Percentiles rank a stretch among this genome's conserved stretches.
Conservation (phyloP, 2,329 filamentous ascomycete species). For the Colletotrichum simmondsii region DNA sequence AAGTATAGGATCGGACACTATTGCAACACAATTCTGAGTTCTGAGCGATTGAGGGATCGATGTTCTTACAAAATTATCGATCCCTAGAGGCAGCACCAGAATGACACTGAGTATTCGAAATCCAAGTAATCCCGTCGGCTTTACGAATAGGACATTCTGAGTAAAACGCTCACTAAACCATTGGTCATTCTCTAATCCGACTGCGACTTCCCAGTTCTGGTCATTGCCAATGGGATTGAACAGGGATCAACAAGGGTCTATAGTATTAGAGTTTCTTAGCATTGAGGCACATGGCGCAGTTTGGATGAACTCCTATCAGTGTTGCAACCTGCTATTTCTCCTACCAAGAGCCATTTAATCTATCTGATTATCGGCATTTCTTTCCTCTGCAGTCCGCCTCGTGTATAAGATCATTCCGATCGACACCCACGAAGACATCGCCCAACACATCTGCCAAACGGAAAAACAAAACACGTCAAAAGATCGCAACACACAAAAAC, state of each 20-base stretch:
- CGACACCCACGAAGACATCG: neutral
- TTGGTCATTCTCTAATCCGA: neutral
- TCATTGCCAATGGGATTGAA: neutral
- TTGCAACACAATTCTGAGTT: neutral
- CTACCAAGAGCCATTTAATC: neutral
- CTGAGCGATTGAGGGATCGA: too few species aligned
- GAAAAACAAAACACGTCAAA: neutral
- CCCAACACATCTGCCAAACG: too few species aligned
- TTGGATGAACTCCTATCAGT: conserved; percentile 18
- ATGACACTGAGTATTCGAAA: too few species aligned
- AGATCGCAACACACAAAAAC: neutral
- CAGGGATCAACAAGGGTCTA: neutral
- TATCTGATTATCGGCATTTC: conserved; percentile 10
- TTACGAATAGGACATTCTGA: neutral
- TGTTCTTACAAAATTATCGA: too few species aligned
- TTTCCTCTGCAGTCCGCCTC: conserved; percentile 1
- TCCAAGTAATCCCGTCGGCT: neutral
- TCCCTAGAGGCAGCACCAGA: too few species aligned
- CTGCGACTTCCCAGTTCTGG: neutral
- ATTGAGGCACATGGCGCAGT: conserved; percentile 12
- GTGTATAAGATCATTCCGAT: neutral
- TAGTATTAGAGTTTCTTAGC: conserved; percentile 19
- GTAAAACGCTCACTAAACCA: neutral
- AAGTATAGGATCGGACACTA: neutral
- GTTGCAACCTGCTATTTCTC: neutral